phyloP scores from a whole-genome alignment of 805 yeast species.

The Yamadazyma ubonensis region DNA sequence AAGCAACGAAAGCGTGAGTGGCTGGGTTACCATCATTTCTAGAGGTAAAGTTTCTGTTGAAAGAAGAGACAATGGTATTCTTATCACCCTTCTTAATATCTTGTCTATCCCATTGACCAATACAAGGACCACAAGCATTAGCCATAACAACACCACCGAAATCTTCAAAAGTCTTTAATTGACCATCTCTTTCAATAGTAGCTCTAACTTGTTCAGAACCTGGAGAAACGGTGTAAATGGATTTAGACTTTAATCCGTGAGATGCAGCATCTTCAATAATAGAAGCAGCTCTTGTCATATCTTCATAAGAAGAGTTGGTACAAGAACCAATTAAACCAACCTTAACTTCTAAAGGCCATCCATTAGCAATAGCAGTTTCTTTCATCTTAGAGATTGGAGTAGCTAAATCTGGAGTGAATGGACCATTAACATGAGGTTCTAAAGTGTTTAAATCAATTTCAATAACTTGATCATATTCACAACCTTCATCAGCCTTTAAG shows the following conservation, averaged over 20 bases:
- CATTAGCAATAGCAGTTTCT: constrained; percentile 77
- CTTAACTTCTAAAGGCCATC: constrained; percentile 90
- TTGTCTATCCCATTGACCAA: constrained; percentile 98
- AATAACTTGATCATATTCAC: constrained; percentile 89
- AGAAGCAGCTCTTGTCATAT: constrained; percentile 95
- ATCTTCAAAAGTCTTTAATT: constrained; percentile 80
- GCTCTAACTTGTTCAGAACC: constrained; percentile 99
- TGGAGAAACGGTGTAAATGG: constrained; percentile 92
- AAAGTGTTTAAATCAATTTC: constrained; percentile 86
- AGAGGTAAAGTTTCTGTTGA: constrained; percentile 97
- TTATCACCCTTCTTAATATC: constrained; percentile 90
- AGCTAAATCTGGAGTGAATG: constrained; percentile 97
- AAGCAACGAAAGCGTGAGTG: constrained; percentile 94
- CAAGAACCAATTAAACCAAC: constrained; percentile 98
- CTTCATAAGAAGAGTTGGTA: constrained; percentile 98
- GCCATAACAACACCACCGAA: constrained; percentile 94
- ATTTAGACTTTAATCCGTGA: constrained; percentile 89
- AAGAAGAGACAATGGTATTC: constrained; percentile 95
- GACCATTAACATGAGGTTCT: constrained; percentile 97
- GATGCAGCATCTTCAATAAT: constrained; percentile 86
- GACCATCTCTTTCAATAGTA: constrained; percentile 95
- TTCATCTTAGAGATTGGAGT: constrained; percentile 89
- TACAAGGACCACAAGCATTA: constrained; percentile 99
- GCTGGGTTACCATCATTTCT: constrained; percentile 98
- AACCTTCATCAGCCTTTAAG: constrained; percentile 86